Evolutionary conservation across 495 filamentous ascomycete genomes (phyloP).

Genomic region (Penicillium mononematosum): DNA sequence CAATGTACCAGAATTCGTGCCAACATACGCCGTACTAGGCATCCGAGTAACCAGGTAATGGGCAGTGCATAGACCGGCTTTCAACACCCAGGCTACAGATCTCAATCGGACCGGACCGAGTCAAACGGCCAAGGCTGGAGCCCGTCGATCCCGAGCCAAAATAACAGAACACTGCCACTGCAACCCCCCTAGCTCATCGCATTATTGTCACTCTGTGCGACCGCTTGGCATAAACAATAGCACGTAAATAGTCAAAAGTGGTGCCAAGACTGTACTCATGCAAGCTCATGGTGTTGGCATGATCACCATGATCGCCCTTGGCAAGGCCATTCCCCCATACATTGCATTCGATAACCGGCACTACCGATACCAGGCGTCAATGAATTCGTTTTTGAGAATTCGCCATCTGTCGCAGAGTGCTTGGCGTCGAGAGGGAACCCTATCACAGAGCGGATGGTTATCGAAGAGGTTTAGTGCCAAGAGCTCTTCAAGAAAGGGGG

Average conservation of each 20-base stretch:
- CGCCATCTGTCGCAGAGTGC: conserved; percentile 3
- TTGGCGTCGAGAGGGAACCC: conserved; percentile 9
- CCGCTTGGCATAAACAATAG: conserved; percentile 26
- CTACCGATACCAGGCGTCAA: background rate
- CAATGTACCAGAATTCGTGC: background rate
- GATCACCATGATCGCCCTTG: conserved; percentile 36
- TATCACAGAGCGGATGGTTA: conserved; percentile 6
- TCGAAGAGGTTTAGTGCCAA: conserved; percentile 3
- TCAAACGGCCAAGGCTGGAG: conserved; percentile 16
- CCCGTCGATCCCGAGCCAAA: conserved; percentile 22
- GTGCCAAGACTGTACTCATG: conserved; percentile 22
- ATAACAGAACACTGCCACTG: conserved; percentile 18
- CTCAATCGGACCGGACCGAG: conserved; percentile 24
- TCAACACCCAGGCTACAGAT: background rate
- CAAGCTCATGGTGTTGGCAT: conserved; percentile 5
- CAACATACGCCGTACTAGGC: background rate
- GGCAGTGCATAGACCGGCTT: background rate
- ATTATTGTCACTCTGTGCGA: conserved; percentile 14
- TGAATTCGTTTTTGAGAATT: conserved; percentile 13
- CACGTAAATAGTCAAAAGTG: conserved; percentile 2
- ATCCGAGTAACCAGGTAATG: background rate
- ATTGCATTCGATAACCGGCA: conserved; percentile 12
- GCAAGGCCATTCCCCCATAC: conserved; percentile 17
- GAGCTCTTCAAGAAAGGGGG: conserved; percentile 2
- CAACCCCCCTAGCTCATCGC: conserved; percentile 12